Conservation (phyloP, 106 monocot species). For the Amphibolis antarctica region DNA sequence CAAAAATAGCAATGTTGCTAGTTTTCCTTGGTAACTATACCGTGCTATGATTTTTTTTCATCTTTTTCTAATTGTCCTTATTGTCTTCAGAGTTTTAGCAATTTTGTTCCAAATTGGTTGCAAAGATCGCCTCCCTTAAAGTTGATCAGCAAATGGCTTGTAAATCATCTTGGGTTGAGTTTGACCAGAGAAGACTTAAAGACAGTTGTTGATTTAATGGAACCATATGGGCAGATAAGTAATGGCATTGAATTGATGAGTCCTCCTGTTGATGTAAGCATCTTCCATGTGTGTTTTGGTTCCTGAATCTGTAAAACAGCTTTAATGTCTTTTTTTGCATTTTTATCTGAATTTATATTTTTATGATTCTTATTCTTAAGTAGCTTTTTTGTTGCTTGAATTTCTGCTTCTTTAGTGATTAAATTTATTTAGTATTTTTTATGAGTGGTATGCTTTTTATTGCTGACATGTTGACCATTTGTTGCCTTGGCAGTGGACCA, state of each 20-base stretch:
- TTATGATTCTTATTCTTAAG: too few relatives aligned
- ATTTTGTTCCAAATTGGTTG: slow-evolving; percentile 47
- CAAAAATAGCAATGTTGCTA: too few relatives aligned
- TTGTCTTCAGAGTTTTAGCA: slow-evolving; percentile 39
- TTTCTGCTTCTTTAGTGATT: too few relatives aligned
- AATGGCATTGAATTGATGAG: slow-evolving; percentile 70
- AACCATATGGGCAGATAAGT: slow-evolving; percentile 84
- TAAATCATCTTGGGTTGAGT: slow-evolving; percentile 67
- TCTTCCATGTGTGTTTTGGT: slow-evolving; percentile 2
- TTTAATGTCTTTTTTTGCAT: background rate
- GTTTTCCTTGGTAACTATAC: background rate
- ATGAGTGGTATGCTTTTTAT: background rate
- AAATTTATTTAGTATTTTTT: background rate
- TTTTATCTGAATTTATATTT: background rate
- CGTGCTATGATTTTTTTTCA: background rate
- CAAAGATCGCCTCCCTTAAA: slow-evolving; percentile 35
- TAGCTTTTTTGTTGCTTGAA: too few relatives aligned
- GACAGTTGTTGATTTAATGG: slow-evolving; percentile 80
- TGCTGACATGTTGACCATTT: background rate
- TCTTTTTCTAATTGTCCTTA: background rate
- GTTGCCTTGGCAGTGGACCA: slow-evolving; percentile 49
- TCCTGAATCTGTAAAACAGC: background rate
- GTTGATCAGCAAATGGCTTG: slow-evolving; percentile 34
- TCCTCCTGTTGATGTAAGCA: slow-evolving; percentile 71
- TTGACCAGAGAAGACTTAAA: slow-evolving; percentile 63